Evolutionary conservation across 176 grass and related monocot species (phyloP).

Genomic region (Cenchrus americanus): DNA sequence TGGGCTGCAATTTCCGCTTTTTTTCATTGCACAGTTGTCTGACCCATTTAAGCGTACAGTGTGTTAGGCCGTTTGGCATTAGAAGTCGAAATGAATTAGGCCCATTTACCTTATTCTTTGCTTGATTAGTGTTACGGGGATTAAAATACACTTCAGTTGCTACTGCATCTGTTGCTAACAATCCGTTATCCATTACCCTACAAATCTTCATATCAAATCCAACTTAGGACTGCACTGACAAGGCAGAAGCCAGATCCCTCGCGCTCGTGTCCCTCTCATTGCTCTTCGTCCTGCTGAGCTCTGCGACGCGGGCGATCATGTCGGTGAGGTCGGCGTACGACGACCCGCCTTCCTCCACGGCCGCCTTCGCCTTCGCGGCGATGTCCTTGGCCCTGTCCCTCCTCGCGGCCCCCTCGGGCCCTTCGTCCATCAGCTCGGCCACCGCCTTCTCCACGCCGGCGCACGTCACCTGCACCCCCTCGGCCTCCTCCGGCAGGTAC

Average conservation of each 20-base stretch:
- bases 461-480: constrained; percentile 38
- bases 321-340: constrained; percentile 47
- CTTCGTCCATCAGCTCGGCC: constrained; percentile 40
- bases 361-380: constrained; percentile 39
- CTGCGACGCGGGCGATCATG: constrained; percentile 46
- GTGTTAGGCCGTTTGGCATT: neutral
- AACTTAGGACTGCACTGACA: constrained; percentile 19
- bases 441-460: constrained; percentile 40
- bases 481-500: neutral
- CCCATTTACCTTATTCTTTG: neutral
- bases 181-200: neutral
- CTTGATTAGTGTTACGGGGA: neutral
- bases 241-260: neutral
- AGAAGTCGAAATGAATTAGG: neutral
- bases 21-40: too few relatives aligned
- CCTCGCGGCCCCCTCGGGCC: constrained; percentile 34
- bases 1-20: too few relatives aligned
- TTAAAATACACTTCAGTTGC: neutral
- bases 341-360: constrained; percentile 60
- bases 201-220: too few relatives aligned
- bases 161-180: neutral
- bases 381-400: constrained; percentile 38
- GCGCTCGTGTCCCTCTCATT: neutral
- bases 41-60: too few relatives aligned
- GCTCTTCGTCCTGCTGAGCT: constrained; percentile 35